Evolutionary conservation across 208 protist species (phyloP).

Genomic region (Acanthamoeba polyphaga): DNA sequence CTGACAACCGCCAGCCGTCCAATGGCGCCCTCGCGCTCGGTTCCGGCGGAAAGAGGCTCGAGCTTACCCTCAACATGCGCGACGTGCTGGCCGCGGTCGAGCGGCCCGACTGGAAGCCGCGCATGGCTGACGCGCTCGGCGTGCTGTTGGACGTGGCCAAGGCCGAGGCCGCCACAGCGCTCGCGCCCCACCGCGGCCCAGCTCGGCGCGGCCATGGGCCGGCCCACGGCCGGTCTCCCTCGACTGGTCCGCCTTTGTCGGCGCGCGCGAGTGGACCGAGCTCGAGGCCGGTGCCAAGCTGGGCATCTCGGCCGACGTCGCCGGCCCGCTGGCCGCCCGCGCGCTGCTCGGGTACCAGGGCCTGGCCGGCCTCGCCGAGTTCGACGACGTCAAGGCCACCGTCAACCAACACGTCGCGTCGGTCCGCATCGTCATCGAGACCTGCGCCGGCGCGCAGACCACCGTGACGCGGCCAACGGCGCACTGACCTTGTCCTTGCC

Average conservation of each 20-base stretch:
- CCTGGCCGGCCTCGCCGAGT: background rate
- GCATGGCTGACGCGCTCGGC: background rate
- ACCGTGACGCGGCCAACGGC: background rate
- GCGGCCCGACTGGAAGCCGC: slow-evolving; percentile 14
- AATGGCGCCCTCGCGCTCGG: background rate
- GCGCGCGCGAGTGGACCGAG: background rate
- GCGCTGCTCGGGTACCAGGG: background rate
- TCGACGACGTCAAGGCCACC: slow-evolving; percentile 9
- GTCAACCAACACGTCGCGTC: background rate
- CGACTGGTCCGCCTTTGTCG: background rate
- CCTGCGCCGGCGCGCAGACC: background rate
- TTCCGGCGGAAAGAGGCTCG: no score
- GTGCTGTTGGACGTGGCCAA: background rate
- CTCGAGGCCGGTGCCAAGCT: background rate
- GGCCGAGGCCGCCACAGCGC: background rate
- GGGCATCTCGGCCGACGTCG: background rate
- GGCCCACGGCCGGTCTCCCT: background rate
- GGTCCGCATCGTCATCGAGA: background rate
- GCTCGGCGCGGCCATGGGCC: background rate
- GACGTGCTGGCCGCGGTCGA: background rate
- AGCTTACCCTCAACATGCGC: background rate
- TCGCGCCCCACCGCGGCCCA: background rate
- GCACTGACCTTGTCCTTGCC: background rate
- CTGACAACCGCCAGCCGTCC: background rate
- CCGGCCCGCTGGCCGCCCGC: background rate